These are phyloP conservation scores for Colletotrichum melonis DNA, from an alignment of 2,329 filamentous ascomycete genomes.

Conservation along the genomic window DNA sequence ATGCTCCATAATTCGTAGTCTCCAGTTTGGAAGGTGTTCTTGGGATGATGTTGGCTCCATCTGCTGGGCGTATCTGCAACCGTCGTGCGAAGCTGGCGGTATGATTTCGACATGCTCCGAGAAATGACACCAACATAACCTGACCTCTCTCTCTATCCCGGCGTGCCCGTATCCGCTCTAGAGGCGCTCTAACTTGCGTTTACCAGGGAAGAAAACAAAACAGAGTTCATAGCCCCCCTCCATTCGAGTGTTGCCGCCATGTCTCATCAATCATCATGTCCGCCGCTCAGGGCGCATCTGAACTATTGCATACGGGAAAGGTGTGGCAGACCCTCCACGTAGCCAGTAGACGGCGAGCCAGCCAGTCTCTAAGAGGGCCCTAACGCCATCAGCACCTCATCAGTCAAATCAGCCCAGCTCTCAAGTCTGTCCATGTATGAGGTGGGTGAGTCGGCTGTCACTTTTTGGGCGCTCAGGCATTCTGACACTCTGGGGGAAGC, in stretches of 20 bases:
- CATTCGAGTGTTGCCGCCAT: conserved; percentile 28
- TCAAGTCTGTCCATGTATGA: conserved; percentile 20
- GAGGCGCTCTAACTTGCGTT: neutral
- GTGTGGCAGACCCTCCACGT: conserved; percentile 28
- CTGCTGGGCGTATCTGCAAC: conserved; percentile 10
- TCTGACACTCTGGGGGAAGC: neutral
- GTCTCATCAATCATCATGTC: conserved; percentile 31
- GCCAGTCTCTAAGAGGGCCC: conserved; percentile 18
- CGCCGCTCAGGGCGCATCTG: conserved; percentile 31
- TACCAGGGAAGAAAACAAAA: conserved; percentile 8
- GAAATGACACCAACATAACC: conserved; percentile 17
- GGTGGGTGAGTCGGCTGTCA: conserved; percentile 23
- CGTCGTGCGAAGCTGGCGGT: conserved; percentile 6
- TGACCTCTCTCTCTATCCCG: neutral
- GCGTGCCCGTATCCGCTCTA: neutral
- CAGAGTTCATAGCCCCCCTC: conserved; percentile 32
- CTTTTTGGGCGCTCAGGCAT: neutral
- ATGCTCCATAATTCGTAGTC: neutral
- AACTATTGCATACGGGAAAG: conserved; percentile 19
- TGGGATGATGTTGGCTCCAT: neutral
- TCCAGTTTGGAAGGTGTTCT: neutral
- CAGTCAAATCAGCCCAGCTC: conserved; percentile 18
- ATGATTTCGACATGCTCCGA: neutral
- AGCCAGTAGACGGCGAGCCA: conserved; percentile 13
- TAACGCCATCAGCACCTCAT: conserved; percentile 26